Evolutionary conservation across 2,329 filamentous ascomycete genomes (phyloP).

Genomic region (Fusarium subglutinans): DNA sequence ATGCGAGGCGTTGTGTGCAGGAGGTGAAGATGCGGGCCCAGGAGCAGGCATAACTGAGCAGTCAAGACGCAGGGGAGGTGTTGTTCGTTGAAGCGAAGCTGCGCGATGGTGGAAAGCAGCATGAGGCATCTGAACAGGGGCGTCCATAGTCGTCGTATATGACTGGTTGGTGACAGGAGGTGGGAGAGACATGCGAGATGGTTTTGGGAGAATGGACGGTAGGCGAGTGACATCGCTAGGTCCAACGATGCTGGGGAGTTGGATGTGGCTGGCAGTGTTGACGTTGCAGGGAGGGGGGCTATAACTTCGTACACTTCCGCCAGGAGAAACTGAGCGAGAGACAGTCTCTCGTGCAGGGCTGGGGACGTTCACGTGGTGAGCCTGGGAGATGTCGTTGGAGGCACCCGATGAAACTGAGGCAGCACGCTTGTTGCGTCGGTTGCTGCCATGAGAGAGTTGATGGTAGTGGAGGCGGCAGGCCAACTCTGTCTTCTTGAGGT

Average conservation of each 20-base stretch:
- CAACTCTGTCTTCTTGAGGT: constrained; percentile 87
- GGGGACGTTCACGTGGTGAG: constrained; percentile 55
- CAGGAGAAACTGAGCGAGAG: constrained; percentile 60
- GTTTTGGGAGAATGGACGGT: constrained; percentile 74
- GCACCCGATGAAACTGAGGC: constrained; percentile 74
- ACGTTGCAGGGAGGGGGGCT: constrained; percentile 54
- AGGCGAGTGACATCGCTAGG: constrained; percentile 58
- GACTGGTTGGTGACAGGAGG: constrained; percentile 50
- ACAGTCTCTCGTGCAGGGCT: constrained; percentile 61
- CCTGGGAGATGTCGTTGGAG: constrained; percentile 59
- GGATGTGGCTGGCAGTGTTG: constrained; percentile 54
- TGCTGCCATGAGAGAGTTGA: constrained; percentile 83
- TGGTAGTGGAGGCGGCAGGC: constrained; percentile 90
- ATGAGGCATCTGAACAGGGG: constrained; percentile 56
- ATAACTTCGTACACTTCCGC: constrained; percentile 56
- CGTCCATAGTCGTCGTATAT: constrained; percentile 55
- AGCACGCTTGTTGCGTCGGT: constrained; percentile 81
- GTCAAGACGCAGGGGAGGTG: constrained; percentile 66
- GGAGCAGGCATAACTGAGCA: constrained; percentile 59
- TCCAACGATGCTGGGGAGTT: constrained; percentile 62
- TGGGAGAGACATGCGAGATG: constrained; percentile 59
- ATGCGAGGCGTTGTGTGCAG: constrained; percentile 51
- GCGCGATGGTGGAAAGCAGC: constrained; percentile 50
- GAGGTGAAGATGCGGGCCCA: constrained; percentile 47
- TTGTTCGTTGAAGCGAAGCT: constrained; percentile 49